These are phyloP conservation scores for Rosa chinensis DNA, from an alignment of 306 rosid species.

Conservation along the genomic window DNA sequence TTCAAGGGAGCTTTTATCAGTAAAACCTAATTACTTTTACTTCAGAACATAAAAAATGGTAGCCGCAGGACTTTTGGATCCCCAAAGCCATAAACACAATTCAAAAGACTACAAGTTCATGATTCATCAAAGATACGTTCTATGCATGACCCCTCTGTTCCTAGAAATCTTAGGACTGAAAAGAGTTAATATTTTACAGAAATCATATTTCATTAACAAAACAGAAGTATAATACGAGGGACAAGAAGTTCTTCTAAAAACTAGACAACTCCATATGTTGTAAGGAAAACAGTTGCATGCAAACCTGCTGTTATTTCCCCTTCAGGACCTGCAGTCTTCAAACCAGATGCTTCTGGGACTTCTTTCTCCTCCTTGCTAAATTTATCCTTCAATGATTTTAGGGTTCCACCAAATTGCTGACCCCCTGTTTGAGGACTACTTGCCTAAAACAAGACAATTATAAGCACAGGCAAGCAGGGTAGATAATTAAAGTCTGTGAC, in stretches of 20 bases:
- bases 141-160: background rate
- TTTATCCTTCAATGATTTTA: slow-evolving; percentile 87
- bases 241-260: background rate
- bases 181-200: background rate
- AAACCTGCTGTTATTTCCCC: slow-evolving; percentile 99
- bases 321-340: slow-evolving; percentile 92
- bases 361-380: slow-evolving; percentile 80
- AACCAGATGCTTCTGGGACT: slow-evolving; percentile 74
- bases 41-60: background rate
- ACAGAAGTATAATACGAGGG: background rate
- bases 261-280: background rate
- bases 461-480: slow-evolving; percentile 19
- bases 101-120: background rate
- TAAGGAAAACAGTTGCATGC: slow-evolving; percentile 9
- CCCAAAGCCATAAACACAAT: background rate
- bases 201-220: background rate
- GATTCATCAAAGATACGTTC: background rate
- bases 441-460: slow-evolving; percentile 47
- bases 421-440: slow-evolving; percentile 77
- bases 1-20: background rate
- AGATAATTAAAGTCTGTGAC: background rate
- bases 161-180: background rate
- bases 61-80: background rate
- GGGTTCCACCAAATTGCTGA: slow-evolving; percentile 77
- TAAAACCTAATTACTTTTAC: too few relatives aligned